These are phyloP conservation scores for Populus deltoides DNA, from an alignment of 345 rosid genomes.

Conservation along the genomic window DNA sequence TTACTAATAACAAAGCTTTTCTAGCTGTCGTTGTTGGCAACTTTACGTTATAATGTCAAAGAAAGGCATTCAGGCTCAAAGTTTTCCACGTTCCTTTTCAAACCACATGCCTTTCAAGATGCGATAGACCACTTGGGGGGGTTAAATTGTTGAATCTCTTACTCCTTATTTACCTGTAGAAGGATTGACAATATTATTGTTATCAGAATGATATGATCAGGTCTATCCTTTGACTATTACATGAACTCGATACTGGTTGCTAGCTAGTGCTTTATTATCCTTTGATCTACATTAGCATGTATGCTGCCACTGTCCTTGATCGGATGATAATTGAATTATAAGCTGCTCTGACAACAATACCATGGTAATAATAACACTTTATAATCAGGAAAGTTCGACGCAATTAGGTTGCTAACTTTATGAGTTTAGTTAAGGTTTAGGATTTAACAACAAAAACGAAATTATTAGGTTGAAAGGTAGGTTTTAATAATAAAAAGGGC, in stretches of 20 bases:
- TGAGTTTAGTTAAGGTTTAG: background rate
- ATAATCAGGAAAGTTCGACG: background rate
- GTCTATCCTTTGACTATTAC: background rate
- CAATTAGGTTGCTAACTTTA: background rate
- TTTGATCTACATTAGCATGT: background rate
- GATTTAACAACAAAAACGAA: background rate
- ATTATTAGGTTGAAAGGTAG: background rate
- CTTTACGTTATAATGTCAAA: background rate
- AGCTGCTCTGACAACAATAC: background rate
- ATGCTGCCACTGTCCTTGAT: background rate
- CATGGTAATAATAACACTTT: background rate
- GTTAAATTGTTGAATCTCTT: no score
- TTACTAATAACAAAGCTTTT: background rate
- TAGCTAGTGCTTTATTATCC: background rate
- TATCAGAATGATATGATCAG: background rate
- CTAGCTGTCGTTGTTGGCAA: constrained; percentile 4
- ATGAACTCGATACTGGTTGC: background rate
- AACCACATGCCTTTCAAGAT: background rate
- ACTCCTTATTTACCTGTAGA: background rate
- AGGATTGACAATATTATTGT: background rate
- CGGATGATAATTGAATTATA: background rate
- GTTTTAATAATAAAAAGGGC: background rate
- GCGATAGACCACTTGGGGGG: background rate
- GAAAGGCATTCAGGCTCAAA: background rate
- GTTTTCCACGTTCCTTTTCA: background rate